phyloP scores from a whole-genome alignment of 2,329 filamentous ascomycete genomes.

The Phialocephala sp. region DNA sequence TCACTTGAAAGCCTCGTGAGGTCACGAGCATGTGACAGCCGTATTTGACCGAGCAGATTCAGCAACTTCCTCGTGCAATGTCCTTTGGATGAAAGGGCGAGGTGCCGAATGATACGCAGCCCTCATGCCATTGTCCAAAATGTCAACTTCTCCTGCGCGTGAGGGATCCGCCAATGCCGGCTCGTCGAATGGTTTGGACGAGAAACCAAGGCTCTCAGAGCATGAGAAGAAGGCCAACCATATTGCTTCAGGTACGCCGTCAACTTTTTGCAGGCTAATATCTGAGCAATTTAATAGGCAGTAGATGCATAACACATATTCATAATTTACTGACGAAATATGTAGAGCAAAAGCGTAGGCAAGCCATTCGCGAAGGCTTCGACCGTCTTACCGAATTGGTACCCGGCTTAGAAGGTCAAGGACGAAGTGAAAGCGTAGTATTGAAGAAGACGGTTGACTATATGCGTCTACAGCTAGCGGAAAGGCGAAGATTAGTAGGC shows the following conservation, averaged over 20 bases:
- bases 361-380: conserved; percentile 69
- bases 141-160: conserved; percentile 36
- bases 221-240: conserved; percentile 77
- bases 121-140: conserved; percentile 20
- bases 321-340: conserved; percentile 16
- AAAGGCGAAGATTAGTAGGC: conserved; percentile 54
- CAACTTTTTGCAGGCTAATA: not conserved
- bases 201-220: conserved; percentile 70
- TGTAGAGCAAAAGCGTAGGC: conserved; percentile 55
- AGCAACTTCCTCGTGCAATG: conserved; percentile 13
- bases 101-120: conserved; percentile 20
- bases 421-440: conserved; percentile 72
- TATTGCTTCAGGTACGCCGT: conserved; percentile 59
- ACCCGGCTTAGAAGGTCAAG: conserved; percentile 71
- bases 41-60: not conserved
- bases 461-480: conserved; percentile 55
- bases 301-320: not conserved
- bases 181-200: conserved; percentile 43
- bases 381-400: conserved; percentile 71
- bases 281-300: not conserved
- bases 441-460: conserved; percentile 63
- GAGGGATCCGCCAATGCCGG: conserved; percentile 39
- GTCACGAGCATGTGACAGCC: conserved; percentile 15
- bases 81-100: conserved; percentile 3
- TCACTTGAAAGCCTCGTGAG: conserved; percentile 6